Conservation (phyloP, 805 yeast genomes). For the Pichia pseudocactophila region DNA sequence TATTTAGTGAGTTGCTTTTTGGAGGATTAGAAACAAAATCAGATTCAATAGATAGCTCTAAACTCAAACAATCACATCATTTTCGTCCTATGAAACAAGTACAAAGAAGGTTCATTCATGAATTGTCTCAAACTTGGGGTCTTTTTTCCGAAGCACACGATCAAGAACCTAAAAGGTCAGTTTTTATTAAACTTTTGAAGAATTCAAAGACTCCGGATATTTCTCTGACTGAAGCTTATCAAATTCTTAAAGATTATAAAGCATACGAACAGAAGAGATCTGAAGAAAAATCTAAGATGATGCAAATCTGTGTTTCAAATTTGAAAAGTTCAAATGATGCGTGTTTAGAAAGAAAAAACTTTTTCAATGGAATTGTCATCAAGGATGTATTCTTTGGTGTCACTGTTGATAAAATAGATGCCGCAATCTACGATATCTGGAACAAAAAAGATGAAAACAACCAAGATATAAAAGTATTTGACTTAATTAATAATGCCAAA, state of each 20-base stretch:
- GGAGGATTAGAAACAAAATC: conserved; percentile 5
- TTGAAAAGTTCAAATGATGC: not conserved
- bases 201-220: conserved; percentile 33
- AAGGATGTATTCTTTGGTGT: conserved; percentile 46
- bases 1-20: conserved; percentile 35
- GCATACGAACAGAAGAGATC: conserved; percentile 22
- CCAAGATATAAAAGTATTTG: not conserved
- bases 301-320: not conserved
- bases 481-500: conserved; percentile 6
- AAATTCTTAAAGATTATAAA: conserved; percentile 25
- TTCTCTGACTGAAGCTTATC: conserved; percentile 38
- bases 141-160: conserved; percentile 70
- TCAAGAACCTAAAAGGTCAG: conserved; percentile 70
- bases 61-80: conserved; percentile 31
- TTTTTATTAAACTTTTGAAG: conserved; percentile 40
- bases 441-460: not conserved
- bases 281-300: not conserved
- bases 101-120: conserved; percentile 66
- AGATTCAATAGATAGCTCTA: conserved; percentile 1
- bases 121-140: conserved; percentile 49
- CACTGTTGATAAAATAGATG: conserved; percentile 36
- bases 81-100: conserved; percentile 67
- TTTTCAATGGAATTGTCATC: conserved; percentile 47
- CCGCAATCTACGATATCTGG: conserved; percentile 9
- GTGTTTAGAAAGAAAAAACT: conserved; percentile 4